Evolutionary conservation across 1,284 basidiomycete genomes (phyloP).

Genomic region (Xanthoconium separans): DNA sequence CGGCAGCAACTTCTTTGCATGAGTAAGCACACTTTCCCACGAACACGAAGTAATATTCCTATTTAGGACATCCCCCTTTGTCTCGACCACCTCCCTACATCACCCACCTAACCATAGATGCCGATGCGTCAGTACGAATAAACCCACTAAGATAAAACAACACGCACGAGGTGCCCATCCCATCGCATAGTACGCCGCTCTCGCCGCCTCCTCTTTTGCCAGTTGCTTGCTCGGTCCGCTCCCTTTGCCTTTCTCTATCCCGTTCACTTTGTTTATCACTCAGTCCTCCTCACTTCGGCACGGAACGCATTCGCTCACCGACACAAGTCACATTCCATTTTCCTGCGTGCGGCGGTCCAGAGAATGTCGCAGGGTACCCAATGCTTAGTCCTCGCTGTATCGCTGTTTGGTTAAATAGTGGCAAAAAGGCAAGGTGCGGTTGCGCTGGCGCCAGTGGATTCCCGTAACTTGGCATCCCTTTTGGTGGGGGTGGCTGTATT

Average conservation of each 20-base stretch:
- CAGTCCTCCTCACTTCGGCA: constrained; percentile 2
- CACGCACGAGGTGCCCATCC: constrained; percentile 56
- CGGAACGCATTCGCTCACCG: constrained; percentile 40
- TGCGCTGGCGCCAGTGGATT: constrained; percentile 61
- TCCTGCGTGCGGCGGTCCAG: constrained; percentile 63
- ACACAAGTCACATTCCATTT: constrained; percentile 64
- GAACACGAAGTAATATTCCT: constrained; percentile 12
- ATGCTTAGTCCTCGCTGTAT: constrained; percentile 59
- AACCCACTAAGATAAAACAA: neutral
- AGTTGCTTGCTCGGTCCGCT: constrained; percentile 62
- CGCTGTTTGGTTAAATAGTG: constrained; percentile 71
- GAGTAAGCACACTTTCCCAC: constrained; percentile 29
- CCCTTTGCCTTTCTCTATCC: constrained; percentile 62
- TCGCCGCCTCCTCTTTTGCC: constrained; percentile 73
- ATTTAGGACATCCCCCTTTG: constrained; percentile 17
- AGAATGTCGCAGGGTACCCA: constrained; percentile 56
- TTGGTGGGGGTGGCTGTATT: constrained; percentile 27
- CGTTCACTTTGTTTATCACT: constrained; percentile 54
- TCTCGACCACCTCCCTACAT: too few relatives aligned
- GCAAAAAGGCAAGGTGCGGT: constrained; percentile 58
- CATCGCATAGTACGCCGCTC: constrained; percentile 66
- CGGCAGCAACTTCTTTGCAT: constrained; percentile 18
- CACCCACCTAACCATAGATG: constrained; percentile 13
- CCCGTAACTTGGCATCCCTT: constrained; percentile 28
- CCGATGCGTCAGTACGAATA: constrained; percentile 1